Evolutionary conservation across 352 stramenopile genomes (phyloP).

Genomic region (Phytophthora cactorum): DNA sequence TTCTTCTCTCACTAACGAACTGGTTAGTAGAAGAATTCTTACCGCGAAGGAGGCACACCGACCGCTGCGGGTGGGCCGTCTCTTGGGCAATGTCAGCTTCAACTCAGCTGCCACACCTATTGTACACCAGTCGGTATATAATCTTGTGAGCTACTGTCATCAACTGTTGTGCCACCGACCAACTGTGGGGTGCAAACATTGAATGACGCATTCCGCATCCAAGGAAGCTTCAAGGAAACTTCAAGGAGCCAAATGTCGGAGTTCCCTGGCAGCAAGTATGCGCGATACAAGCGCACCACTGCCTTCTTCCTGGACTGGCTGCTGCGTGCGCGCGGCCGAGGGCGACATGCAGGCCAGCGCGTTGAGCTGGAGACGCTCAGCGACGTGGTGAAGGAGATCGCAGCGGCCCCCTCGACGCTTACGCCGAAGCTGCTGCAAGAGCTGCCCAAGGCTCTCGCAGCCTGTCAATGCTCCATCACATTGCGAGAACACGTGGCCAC

Average conservation of each 20-base stretch:
- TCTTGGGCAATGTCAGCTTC: not conserved
- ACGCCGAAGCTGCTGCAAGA: slow-evolving; percentile 24
- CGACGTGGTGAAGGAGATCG: slow-evolving; percentile 18
- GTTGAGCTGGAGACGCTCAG: slow-evolving; percentile 6
- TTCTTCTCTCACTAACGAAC: not conserved
- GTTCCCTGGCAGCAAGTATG: slow-evolving; percentile 18
- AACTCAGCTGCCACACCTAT: not conserved
- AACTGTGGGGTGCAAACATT: not conserved
- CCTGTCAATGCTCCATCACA: slow-evolving; percentile 30
- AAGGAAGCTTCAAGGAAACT: not conserved
- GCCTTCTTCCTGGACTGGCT: slow-evolving; percentile 27
- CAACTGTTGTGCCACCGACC: not conserved
- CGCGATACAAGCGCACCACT: slow-evolving; percentile 19
- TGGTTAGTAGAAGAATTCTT: slow-evolving; percentile 7
- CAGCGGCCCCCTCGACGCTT: slow-evolving; percentile 7
- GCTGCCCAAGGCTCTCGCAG: slow-evolving; percentile 27
- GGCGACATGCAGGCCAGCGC: not conserved
- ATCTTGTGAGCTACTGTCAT: not conserved
- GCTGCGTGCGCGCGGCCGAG: slow-evolving; percentile 10
- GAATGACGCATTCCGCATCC: not conserved
- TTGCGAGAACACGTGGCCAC: slow-evolving; percentile 22
- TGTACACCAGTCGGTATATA: not conserved
- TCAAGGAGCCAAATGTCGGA: not conserved
- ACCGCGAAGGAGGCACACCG: slow-evolving; percentile 15
- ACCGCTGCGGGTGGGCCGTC: slow-evolving; percentile 5